These are phyloP conservation scores for Boletus edulis DNA, from an alignment of 768 basidiomycete species.

Conservation along the genomic window DNA sequence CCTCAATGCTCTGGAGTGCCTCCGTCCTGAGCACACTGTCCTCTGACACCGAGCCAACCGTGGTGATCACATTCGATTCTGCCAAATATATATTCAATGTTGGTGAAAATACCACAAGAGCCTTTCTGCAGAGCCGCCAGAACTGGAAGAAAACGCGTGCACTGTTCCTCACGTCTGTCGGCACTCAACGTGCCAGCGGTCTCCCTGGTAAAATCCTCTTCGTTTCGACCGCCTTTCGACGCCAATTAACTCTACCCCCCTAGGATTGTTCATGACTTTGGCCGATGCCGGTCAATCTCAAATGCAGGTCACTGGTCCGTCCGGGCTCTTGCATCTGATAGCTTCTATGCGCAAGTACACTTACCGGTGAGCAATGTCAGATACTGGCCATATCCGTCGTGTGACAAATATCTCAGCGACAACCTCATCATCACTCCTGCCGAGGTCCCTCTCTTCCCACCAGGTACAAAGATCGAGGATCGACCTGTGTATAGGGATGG, in stretches of 20 bases:
- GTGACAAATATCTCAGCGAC: slow-evolving; percentile 37
- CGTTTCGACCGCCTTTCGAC: background rate
- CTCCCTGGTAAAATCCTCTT: slow-evolving; percentile 57
- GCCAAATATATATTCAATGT: slow-evolving; percentile 88
- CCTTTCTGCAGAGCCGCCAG: slow-evolving; percentile 64
- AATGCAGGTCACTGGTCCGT: slow-evolving; percentile 68
- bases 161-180: slow-evolving; percentile 69
- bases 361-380: slow-evolving; percentile 46
- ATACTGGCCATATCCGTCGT: background rate
- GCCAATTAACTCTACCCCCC: background rate
- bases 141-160: slow-evolving; percentile 66
- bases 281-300: slow-evolving; percentile 65
- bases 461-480: slow-evolving; percentile 23
- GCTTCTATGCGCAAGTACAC: slow-evolving; percentile 69
- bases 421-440: slow-evolving; percentile 45
- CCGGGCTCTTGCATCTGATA: slow-evolving; percentile 65
- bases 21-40: slow-evolving; percentile 56
- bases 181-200: slow-evolving; percentile 64
- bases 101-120: slow-evolving; percentile 76
- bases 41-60: slow-evolving; percentile 78
- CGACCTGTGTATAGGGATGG: slow-evolving; percentile 57
- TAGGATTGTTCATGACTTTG: slow-evolving; percentile 77
- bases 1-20: slow-evolving; percentile 59
- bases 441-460: slow-evolving; percentile 37
- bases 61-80: slow-evolving; percentile 72